Evolutionary conservation across 306 rosid species (phyloP).

Genomic region (Prunus fruticosa): DNA sequence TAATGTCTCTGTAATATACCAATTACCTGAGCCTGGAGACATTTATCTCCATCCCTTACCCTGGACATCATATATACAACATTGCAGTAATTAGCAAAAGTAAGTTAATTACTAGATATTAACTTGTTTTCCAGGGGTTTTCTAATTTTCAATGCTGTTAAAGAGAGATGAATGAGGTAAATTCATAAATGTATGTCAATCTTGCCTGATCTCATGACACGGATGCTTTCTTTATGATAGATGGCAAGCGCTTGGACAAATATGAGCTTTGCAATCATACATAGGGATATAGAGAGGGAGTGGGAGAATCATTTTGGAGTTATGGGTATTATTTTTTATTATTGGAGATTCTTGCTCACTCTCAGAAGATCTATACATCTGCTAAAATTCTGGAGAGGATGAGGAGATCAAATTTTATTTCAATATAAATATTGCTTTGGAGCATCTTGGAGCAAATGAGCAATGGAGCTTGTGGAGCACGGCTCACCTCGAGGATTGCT

Average conservation of each 20-base stretch:
- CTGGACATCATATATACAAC: slow-evolving; percentile 15
- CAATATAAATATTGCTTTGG: slow-evolving; percentile 89
- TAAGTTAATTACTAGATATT: slow-evolving; percentile 30
- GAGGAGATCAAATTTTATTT: slow-evolving; percentile 85
- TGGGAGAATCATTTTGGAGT: slow-evolving; percentile 99
- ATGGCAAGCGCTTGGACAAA: slow-evolving; percentile 98
- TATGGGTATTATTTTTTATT: slow-evolving; percentile 78
- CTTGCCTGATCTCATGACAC: slow-evolving; percentile 86
- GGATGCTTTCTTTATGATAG: slow-evolving; percentile 99
- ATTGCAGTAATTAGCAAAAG: slow-evolving; percentile 29
- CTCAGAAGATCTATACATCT: slow-evolving; percentile 91
- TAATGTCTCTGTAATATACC: slow-evolving; percentile 1
- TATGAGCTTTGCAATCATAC: slow-evolving; percentile 99
- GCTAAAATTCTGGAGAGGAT: slow-evolving; percentile 95
- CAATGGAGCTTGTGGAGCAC: slow-evolving; percentile 99
- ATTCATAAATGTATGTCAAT: slow-evolving; percentile 68
- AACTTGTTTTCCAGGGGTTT: slow-evolving; percentile 41
- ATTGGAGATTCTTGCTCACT: slow-evolving; percentile 96
- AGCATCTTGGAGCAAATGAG: slow-evolving; percentile 99
- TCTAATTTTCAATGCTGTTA: slow-evolving; percentile 46
- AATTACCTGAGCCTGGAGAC: slow-evolving; percentile 36
- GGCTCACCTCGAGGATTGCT: slow-evolving; percentile 99
- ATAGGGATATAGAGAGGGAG: slow-evolving; percentile 99
- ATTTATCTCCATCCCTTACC: slow-evolving; percentile 22
- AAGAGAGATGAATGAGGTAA: slow-evolving; percentile 82